These are phyloP conservation scores for Daldinia concentrica DNA, from an alignment of 495 filamentous ascomycete species.

Conservation along the genomic window DNA sequence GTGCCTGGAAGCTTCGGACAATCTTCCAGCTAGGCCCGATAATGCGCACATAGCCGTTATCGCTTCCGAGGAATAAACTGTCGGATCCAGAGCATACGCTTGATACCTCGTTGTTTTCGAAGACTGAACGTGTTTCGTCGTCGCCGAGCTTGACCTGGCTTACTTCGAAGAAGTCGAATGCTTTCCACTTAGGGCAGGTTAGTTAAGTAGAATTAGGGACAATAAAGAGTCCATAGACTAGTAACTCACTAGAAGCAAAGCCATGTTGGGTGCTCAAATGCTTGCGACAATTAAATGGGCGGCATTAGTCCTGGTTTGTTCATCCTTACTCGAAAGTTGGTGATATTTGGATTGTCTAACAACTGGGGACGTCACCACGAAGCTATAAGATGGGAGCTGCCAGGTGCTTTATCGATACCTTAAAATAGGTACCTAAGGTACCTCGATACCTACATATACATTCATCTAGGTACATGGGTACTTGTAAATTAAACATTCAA, in stretches of 20 bases:
- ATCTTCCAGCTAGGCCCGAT: conserved; percentile 88
- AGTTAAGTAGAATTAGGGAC: conserved; percentile 2
- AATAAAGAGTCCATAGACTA: background rate
- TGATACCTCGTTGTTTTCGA: conserved; percentile 60
- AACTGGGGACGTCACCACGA: conserved; percentile 23
- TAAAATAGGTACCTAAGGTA: background rate
- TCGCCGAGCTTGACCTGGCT: conserved; percentile 81
- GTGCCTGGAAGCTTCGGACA: conserved; percentile 83
- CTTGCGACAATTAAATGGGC: conserved; percentile 35
- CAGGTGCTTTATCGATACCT: conserved; percentile 22
- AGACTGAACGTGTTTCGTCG: conserved; percentile 63
- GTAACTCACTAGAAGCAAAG: conserved; percentile 45
- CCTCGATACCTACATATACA: background rate
- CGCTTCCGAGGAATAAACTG: conserved; percentile 87
- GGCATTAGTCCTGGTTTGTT: conserved; percentile 16
- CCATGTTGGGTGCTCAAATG: conserved; percentile 38
- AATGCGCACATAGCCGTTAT: conserved; percentile 85
- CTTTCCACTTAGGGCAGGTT: conserved; percentile 81
- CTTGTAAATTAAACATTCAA: background rate
- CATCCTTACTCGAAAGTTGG: conserved; percentile 21
- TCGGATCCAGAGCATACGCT: conserved; percentile 85
- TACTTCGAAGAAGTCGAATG: conserved; percentile 99
- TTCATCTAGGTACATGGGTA: background rate
- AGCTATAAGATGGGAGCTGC: conserved; percentile 13
- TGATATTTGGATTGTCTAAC: background rate